phyloP scores from a whole-genome alignment of 306 rosid species.

The Mucuna pruriens region DNA sequence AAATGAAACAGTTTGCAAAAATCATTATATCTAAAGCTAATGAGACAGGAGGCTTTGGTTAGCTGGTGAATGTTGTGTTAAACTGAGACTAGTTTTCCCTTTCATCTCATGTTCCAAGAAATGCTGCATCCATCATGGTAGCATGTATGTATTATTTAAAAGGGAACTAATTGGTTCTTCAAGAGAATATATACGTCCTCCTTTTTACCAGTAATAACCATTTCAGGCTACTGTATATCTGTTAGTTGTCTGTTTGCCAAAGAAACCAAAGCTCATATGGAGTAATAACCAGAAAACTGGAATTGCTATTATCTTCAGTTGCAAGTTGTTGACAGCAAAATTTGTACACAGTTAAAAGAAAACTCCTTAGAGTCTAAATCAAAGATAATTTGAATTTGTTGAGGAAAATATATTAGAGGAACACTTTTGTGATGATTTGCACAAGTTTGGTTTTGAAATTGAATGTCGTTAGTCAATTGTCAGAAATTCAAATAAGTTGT shows the following conservation, averaged over 20 bases:
- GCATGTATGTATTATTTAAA: slow-evolving; percentile 9
- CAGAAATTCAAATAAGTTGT: background rate
- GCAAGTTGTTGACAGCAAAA: background rate
- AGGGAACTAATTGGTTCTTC: background rate
- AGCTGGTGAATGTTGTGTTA: background rate
- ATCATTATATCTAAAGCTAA: background rate
- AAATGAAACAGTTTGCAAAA: background rate
- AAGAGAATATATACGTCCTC: background rate
- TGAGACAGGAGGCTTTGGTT: background rate
- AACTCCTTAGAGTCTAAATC: background rate
- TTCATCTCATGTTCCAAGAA: background rate
- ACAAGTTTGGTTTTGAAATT: slow-evolving; percentile 1
- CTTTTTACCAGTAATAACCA: background rate
- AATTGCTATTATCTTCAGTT: background rate
- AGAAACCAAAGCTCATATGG: background rate
- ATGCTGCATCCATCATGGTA: background rate
- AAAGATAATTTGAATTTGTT: background rate
- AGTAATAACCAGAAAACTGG: background rate
- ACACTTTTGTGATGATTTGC: background rate
- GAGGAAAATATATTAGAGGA: background rate
- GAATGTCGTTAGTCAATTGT: background rate
- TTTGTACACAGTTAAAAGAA: background rate
- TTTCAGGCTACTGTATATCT: background rate
- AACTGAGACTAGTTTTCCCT: background rate
- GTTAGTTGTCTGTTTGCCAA: background rate